Percentiles rank a stretch among this genome's conserved stretches.
Conservation (phyloP, 2,329 filamentous ascomycete genomes). For the Ceratocystis colombiana region DNA sequence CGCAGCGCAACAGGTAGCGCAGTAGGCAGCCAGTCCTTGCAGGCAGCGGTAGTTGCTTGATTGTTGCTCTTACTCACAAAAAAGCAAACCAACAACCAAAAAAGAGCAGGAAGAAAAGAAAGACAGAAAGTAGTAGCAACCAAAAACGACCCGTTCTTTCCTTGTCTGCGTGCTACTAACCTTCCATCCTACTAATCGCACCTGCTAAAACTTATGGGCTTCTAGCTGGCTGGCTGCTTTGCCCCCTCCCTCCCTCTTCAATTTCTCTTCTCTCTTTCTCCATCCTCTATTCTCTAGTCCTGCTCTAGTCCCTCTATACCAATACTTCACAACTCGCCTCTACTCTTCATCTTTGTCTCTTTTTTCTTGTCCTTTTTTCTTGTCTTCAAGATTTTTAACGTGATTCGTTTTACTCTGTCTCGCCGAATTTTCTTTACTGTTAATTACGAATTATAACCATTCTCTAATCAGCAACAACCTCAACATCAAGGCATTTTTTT, state of each 20-base stretch:
- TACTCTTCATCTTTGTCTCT: background rate
- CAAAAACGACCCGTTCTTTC: constrained; percentile 11
- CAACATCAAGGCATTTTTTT: background rate
- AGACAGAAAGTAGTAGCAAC: background rate
- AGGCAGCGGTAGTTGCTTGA: too few relatives aligned
- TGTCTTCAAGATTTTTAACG: background rate
- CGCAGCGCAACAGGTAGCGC: background rate
- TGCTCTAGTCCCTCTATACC: background rate
- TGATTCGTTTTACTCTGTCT: background rate
- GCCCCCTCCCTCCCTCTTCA: constrained; percentile 1
- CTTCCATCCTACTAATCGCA: background rate
- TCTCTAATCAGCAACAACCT: background rate
- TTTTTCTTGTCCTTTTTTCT: background rate
- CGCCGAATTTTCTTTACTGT: background rate
- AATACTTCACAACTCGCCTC: background rate
- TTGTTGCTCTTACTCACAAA: background rate
- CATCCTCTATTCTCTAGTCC: background rate
- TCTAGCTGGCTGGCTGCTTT: too few relatives aligned
- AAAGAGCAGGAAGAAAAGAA: too few relatives aligned
- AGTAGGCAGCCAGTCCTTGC: background rate
- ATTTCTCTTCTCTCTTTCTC: constrained; percentile 9
- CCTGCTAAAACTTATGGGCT: too few relatives aligned
- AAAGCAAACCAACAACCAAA: background rate
- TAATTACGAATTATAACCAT: constrained; percentile 4
- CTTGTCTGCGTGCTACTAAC: constrained; percentile 2